Base-by-base conservation (phyloP, 352 stramenopile species). In the Elongisporangium anandrum region DNA sequence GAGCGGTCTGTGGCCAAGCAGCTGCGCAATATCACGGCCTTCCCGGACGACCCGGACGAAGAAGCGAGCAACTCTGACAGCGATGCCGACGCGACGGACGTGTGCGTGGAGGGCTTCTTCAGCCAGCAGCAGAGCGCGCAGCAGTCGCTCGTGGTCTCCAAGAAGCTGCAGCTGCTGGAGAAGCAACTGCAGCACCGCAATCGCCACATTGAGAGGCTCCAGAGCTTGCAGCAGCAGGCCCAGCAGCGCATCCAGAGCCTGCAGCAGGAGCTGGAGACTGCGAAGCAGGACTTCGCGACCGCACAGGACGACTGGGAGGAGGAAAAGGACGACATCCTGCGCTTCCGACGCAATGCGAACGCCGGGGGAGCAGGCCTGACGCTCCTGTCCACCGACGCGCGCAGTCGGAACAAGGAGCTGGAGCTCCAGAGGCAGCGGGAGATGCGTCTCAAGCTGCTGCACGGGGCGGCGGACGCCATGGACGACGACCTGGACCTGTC, bases 261-360 rank as follows among this genome's bases (percentile, higher is more conserved):
- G 8, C 59, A 74, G 23, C 57, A 56, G 7, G 61, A 73, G 1
- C 56, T 90, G 0, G 54, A 84, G 52, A 41, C 60, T 1, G 66
- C 73, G 13, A 65, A 84, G 8, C 66, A 85, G 16, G 77, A 79
- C 29, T 70, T 90, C 51, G 55, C 60, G 7, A 66, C 71, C 0
- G 75, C 76, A 3, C 78, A 90, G 48, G 66, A 83, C 17, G 73
- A 80, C 24, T 90, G 80, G 77, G 83, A 92, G 50, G 65, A 88
- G n/a, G 75, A 91, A 51, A 83, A 80, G 48, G 67, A 68, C 13
- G 63, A 63, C 1, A 61, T 88, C 26, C 13, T 88, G 51, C 61
- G 75, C 5, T 79, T 79, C 53, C 75, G 75, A 59, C 56, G 59
- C 39, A 61, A 63, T 16, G 34, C 34, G 34, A 45, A 15, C 13